Evolutionary conservation across 139 green algal species (phyloP), one percentile per base, ranked within the genome.

Genomic region (Coccomyxa sp.): DNA sequence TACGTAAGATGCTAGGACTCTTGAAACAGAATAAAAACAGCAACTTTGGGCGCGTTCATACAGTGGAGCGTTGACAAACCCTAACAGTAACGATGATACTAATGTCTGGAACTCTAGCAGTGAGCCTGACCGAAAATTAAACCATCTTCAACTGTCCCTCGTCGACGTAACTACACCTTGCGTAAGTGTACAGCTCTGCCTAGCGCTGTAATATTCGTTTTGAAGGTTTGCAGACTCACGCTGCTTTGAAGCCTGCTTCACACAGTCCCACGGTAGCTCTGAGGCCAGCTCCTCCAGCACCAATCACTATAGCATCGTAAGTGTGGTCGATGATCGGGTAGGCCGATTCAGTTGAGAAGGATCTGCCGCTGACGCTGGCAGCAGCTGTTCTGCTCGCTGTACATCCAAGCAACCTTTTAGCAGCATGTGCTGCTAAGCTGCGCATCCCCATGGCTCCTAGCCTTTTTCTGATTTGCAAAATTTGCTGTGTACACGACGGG

Each of bases 241-340:
- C 97, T 83, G 97, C 97, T 68, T 99, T 99, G 86, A 99, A 95
- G 63, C 97, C 97, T 45, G 91, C 84, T 89, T 99, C 96, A 15
- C 91, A 94, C 1, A 99, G 87, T 10, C 97, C 97, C 38, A 99
- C 96, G 0, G 96, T 93, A 14, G 97, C 97, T 0, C 97, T 90
- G 63, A 99, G 90, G 0, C 97, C 97, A 58, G 97, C 97, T 17
- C 93, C 92, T 76, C 96, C 96, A 25, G 97, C 97, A 57, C 97
- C 97, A 0, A 99, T 95, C 0, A 99, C 97, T 25, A 99, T 89
- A 0, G 96, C 96, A 85, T 99, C 97, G 82, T 98, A 99, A 32
- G 93, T 91, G 88, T 99, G 97, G 82, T 99, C 97, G 57, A 99
- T 94, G 45, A 99, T 88, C 0, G 95, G 88, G 84, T 99, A 99